These are phyloP conservation scores for Arthrobotrys iridis DNA, from an alignment of 2,329 filamentous ascomycete genomes.

Conservation along the genomic window DNA sequence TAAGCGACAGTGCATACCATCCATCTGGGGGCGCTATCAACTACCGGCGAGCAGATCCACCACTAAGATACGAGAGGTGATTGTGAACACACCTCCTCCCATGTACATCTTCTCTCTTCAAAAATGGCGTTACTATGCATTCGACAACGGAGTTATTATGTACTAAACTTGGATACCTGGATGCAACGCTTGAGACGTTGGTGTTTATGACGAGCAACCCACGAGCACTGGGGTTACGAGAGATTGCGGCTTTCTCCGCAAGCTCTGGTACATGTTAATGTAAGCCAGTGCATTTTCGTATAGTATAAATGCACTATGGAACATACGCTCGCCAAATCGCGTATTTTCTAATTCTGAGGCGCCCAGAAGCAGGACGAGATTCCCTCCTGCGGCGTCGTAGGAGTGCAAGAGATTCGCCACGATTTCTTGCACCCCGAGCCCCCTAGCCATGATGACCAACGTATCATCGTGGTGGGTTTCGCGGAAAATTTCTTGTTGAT, in stretches of 20 bases:
- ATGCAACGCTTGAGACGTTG: conserved; percentile 85
- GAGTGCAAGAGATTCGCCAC: conserved; percentile 96
- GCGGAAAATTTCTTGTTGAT: conserved; percentile 94
- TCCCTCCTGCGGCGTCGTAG: conserved; percentile 95
- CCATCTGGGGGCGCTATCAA: conserved; percentile 19
- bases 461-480: conserved; percentile 91
- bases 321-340: conserved; percentile 84
- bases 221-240: conserved; percentile 80
- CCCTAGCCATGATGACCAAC: conserved; percentile 88
- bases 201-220: conserved; percentile 94
- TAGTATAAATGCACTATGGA: neutral
- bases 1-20: conserved; percentile 49
- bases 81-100: conserved; percentile 89
- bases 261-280: conserved; percentile 66
- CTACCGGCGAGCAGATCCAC: conserved; percentile 85
- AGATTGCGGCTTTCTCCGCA: conserved; percentile 93
- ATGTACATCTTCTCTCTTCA: conserved; percentile 87
- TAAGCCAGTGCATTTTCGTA: neutral
- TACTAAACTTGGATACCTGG: conserved; percentile 64
- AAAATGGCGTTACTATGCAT: conserved; percentile 49
- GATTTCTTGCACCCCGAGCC: conserved; percentile 88
- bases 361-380: conserved; percentile 86
- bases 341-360: conserved; percentile 93
- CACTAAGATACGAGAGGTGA: conserved; percentile 93
- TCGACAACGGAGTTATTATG: neutral